Conservation (phyloP, 2,329 filamentous ascomycete genomes). For the Fragosphaeria purpurea region DNA sequence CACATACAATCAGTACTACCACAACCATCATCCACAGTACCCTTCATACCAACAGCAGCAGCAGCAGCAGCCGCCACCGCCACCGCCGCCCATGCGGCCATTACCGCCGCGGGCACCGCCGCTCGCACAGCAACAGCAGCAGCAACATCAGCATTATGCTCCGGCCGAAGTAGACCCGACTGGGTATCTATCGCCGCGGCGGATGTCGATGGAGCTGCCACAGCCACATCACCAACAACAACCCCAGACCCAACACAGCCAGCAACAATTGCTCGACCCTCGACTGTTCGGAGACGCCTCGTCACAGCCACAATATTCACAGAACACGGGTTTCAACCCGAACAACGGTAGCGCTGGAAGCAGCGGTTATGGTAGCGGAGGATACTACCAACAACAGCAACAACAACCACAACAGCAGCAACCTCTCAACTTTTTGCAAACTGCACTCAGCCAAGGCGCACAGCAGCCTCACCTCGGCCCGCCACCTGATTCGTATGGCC, state of each 20-base stretch:
- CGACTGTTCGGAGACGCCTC: constrained; percentile 13
- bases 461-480: neutral
- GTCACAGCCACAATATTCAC: neutral
- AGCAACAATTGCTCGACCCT: constrained; percentile 10
- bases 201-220: constrained; percentile 6
- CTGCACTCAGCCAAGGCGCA: neutral
- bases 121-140: neutral
- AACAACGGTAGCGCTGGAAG: neutral
- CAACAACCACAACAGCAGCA: constrained; percentile 5
- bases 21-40: neutral
- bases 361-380: neutral
- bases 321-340: too few relatives aligned
- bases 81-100: constrained; percentile 1
- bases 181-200: constrained; percentile 2
- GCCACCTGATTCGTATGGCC: constrained; percentile 3
- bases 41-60: neutral
- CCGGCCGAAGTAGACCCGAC: neutral
- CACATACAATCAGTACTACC: neutral
- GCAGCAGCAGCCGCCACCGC: neutral
- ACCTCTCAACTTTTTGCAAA: constrained; percentile 8
- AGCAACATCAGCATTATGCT: constrained; percentile 2
- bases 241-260: neutral
- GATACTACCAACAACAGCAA: neutral
- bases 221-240: constrained; percentile 7
- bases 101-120: constrained; percentile 3